Conservation (phyloP, 2,329 filamentous ascomycete species). For the Dactylellina cionopaga region DNA sequence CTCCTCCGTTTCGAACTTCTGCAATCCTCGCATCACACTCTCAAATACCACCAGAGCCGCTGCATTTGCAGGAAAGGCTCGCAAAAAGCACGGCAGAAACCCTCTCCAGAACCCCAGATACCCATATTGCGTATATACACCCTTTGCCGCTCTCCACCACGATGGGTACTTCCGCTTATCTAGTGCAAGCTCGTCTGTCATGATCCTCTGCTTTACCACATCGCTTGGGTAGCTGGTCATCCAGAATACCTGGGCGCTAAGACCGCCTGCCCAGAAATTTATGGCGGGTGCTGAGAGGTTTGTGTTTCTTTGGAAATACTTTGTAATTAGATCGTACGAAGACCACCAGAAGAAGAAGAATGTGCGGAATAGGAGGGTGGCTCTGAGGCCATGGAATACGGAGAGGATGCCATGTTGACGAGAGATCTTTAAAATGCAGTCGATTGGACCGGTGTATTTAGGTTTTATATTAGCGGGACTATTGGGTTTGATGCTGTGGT, state of each 20-base stretch:
- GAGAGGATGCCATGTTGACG: conserved; percentile 77
- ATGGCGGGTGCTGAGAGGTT: conserved; percentile 78
- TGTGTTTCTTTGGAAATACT: conserved; percentile 73
- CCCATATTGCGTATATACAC: conserved; percentile 80
- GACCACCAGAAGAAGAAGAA: conserved; percentile 99
- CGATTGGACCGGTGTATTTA: conserved; percentile 85
- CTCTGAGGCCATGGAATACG: conserved; percentile 83
- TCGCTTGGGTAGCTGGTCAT: conserved; percentile 89
- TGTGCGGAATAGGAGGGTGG: conserved; percentile 86
- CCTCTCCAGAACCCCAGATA: conserved; percentile 88
- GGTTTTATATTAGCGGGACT: conserved; percentile 79
- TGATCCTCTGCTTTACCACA: conserved; percentile 94
- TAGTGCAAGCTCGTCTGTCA: conserved; percentile 83
- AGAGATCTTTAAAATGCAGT: conserved; percentile 70
- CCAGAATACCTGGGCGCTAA: conserved; percentile 96
- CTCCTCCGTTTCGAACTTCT: conserved; percentile 16
- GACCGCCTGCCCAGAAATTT: conserved; percentile 96
- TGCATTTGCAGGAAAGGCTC: conserved; percentile 95
- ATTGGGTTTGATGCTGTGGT: conserved; percentile 67
- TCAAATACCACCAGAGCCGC: conserved; percentile 94
- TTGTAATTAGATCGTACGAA: conserved; percentile 87
- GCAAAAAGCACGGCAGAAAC: conserved; percentile 89
- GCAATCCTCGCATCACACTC: conserved; percentile 71
- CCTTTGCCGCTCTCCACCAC: conserved; percentile 82
- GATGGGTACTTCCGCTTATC: conserved; percentile 73